Base-by-base conservation (phyloP, 441 rosid species). In the Raphanus hybrid region DNA sequence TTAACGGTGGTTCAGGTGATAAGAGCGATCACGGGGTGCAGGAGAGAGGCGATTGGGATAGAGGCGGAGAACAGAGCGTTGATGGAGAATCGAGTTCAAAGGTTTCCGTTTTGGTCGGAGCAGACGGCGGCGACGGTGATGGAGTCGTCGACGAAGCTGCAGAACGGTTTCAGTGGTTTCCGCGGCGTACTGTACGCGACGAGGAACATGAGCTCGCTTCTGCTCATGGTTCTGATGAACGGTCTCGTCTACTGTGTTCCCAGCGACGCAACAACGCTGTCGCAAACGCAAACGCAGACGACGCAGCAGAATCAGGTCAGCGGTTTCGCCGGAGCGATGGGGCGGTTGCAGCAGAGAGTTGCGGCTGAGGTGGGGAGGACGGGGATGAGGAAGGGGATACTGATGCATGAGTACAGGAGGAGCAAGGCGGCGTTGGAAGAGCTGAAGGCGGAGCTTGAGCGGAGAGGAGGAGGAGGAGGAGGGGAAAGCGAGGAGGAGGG, bases 11-110 rank as follows among this genome's bases (percentile, higher is more conserved):
- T 55, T 60, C 85, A 95, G 99, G 90, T 90, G 66, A 82, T 87
- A 35, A 80, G 97, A 59, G 92, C 92, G 20, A 89, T 96, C 32
- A 82, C 91, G 6, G 91, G 80, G 26, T 91, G 99, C 76, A 81
- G 90, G 27, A 91, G 98, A 61, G 97, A 92, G 70, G 90, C 88
- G 3, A 78, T 84, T 12, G 97, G 94, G 69, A 50, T 91, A 67
- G 97, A 92, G 75, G 97, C 91, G 72, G 94, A 89, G 37, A 96
- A 92, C 85, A 87, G 92, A 75, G 90, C 86, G 5, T 64, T 90
- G 39, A 87, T 91, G 89, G 97, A 92, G 75, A 91, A 88, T 12
- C 83, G 97, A 77, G 85, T 89, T 79, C 90, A 85, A 23, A 87
- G 93, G 5, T 86, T 93, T 50, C 85, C 97, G 1, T 76, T 96